Conservation (phyloP, 257 asterid genomes). For the Capsicum rhomboideum region DNA sequence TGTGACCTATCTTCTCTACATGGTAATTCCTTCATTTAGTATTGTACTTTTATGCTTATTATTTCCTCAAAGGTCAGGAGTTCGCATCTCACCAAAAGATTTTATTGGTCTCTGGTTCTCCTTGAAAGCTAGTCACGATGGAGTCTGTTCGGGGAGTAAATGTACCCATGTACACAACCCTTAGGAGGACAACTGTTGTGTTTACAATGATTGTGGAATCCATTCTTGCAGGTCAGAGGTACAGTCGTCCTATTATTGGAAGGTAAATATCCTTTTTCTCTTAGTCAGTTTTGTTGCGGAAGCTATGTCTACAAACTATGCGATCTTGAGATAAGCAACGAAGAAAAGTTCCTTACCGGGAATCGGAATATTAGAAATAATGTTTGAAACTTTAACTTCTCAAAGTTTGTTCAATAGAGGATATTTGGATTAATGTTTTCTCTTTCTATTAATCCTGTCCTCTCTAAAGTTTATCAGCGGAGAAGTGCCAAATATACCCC, state of each 20-base stretch:
- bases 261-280: conserved; percentile 33
- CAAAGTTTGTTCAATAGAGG: not conserved
- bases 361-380: not conserved
- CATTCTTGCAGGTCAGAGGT: conserved; percentile 55
- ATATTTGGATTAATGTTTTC: not conserved
- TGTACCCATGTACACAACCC: conserved; percentile 95
- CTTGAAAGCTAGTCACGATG: conserved; percentile 80
- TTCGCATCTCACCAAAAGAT: conserved; percentile 6
- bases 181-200: conserved; percentile 87
- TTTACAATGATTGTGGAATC: conserved; percentile 84
- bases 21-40: conserved; percentile 41
- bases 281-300: not conserved
- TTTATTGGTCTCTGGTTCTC: conserved; percentile 22
- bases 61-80: not conserved
- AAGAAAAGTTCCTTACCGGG: not conserved
- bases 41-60: conserved; percentile 6
- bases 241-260: conserved; percentile 49
- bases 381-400: not conserved
- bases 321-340: not conserved
- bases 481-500: too few relatives aligned
- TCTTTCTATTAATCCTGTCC: not conserved
- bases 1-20: conserved; percentile 69
- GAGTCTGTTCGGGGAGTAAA: conserved; percentile 91
- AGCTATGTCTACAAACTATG: not conserved
- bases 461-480: not conserved